Evolutionary conservation across 192 early-diverging fungal species (phyloP).

Genomic region (Coemansia sp.): DNA sequence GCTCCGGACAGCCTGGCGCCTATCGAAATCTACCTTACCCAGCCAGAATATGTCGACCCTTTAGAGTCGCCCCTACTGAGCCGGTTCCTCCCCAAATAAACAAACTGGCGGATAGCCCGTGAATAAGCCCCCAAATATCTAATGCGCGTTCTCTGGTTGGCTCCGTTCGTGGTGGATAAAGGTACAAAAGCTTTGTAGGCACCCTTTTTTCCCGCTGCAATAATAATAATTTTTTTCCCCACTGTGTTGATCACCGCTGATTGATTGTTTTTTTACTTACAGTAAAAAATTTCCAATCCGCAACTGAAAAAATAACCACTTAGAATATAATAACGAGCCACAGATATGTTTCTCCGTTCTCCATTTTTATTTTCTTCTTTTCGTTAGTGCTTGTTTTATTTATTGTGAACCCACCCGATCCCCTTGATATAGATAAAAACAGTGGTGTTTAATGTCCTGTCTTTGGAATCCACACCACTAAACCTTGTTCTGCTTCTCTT

Average conservation of each 20-base stretch:
- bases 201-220: too few relatives aligned
- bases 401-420: not conserved
- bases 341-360: not conserved
- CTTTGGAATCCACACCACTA: too few relatives aligned
- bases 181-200: too few relatives aligned
- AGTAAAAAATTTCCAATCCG: conserved; percentile 3
- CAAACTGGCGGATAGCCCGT: too few relatives aligned
- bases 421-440: not conserved
- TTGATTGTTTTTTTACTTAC: not conserved
- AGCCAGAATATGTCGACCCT: conserved; percentile 43
- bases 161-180: too few relatives aligned
- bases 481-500: not conserved
- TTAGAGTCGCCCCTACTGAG: conserved; percentile 31
- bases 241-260: not conserved
- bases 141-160: too few relatives aligned
- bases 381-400: not conserved
- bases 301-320: not conserved
- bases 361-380: not conserved
- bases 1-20: conserved; percentile 16
- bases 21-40: conserved; percentile 44
- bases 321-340: not conserved
- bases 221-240: too few relatives aligned
- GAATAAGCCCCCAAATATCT: not conserved
- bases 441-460: not conserved
- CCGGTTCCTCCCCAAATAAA: conserved; percentile 7